Evolutionary conservation across 148 eudicot genomes (phyloP), one percentile per base, ranked within the genome.

Genomic region (Nyssa sinensis): DNA sequence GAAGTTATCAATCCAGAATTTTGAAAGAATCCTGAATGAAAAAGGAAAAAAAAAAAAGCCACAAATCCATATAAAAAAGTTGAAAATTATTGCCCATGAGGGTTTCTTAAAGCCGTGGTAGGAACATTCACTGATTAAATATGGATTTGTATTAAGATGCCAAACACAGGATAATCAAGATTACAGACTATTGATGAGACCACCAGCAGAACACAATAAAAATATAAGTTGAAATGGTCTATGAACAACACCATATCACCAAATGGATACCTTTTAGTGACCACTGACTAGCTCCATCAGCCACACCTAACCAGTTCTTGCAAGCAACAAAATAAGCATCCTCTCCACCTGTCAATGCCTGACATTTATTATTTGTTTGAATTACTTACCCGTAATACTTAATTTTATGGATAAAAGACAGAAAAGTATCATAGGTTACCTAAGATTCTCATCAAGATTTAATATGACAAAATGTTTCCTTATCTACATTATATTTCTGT

Each of bases 311-410:
- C 95, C 97, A 94, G 61, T 85, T 87, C 35, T 79, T 71, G 49
- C 71, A 81, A 64, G 84, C 74, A 60, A 90, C 70, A 80, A 91
- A 90, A 77, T 83, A 88, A 51, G 91, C 90, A 87, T 90, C 98
- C 83, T 83, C 91, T 73, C 87, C 91, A 94, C 97, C 98, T 94
- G 97, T 79, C 89, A 86, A 91, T 71, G 81, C 98, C 98, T 94
- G 97, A 93, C 86, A 91, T 87, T 86, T 79, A 94, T 88, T 89
- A 85, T 74, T 84, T 68, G 66, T 74, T 76, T 71, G 77, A 64
- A 94, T 91, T 87, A 94, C 91, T 87, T 74, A 77, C 70, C 81
- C 55, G 62, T 65, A 68, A 27, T 62, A 53, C 16, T 61, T 65
- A 30, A n/a, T n/a, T 70, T 57, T 57, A 51, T n/a, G 57, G 25